Conservation (phyloP, 768 basidiomycete genomes). For the Trametopsis cervina region DNA sequence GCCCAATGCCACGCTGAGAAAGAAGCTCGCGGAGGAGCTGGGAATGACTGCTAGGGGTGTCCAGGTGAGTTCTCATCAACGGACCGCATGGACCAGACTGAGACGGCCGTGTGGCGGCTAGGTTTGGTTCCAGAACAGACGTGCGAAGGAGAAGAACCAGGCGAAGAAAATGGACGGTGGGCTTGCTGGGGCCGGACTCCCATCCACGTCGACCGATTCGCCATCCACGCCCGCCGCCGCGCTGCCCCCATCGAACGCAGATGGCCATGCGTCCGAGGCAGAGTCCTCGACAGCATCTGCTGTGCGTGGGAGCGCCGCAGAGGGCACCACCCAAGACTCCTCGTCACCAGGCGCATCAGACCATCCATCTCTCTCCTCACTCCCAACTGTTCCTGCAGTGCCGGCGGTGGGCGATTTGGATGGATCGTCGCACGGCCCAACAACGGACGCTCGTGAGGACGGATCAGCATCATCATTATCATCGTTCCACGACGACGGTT, state of each 20-base stretch:
- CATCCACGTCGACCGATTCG: not conserved
- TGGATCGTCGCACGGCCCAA: not conserved
- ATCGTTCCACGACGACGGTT: too few relatives aligned
- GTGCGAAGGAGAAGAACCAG: constrained; percentile 77
- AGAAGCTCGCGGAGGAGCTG: constrained; percentile 72
- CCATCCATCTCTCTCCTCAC: too few relatives aligned
- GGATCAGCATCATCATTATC: too few relatives aligned
- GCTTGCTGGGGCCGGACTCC: not conserved
- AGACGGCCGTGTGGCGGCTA: constrained; percentile 35
- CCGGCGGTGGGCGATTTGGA: not conserved
- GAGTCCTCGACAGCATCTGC: not conserved
- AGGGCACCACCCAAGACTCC: too few relatives aligned
- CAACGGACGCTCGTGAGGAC: too few relatives aligned
- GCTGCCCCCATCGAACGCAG: too few relatives aligned
- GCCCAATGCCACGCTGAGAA: constrained; percentile 76
- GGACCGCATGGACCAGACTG: not conserved
- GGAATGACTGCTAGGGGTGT: constrained; percentile 94
- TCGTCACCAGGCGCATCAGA: too few relatives aligned
- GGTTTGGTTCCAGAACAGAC: constrained; percentile 93
- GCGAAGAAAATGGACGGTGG: constrained; percentile 36
- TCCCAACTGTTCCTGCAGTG: not conserved
- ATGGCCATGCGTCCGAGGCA: not conserved
- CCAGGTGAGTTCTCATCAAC: constrained; percentile 52
- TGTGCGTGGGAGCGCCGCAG: too few relatives aligned
- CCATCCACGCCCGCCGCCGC: not conserved